Conservation (phyloP, 345 rosid genomes). For the Syzygium oleosum region DNA sequence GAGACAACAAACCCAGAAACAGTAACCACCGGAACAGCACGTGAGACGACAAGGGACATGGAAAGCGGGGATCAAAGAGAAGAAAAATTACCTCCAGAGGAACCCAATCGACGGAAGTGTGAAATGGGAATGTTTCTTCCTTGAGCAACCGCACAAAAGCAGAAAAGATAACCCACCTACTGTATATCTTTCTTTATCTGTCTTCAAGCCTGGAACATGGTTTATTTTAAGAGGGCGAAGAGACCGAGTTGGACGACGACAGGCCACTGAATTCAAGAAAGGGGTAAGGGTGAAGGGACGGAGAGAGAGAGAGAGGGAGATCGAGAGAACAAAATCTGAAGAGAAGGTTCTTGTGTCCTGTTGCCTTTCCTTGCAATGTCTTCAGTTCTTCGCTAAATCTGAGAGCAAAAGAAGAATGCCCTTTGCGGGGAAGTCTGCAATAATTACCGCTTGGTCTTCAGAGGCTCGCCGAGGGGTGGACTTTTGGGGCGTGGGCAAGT, state of each 20-base stretch:
- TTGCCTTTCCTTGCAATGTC: not conserved
- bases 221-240: not conserved
- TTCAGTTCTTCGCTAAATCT: not conserved
- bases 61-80: not conserved
- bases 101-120: not conserved
- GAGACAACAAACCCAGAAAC: not conserved
- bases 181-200: not conserved
- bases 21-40: not conserved
- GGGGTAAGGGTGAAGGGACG: not conserved
- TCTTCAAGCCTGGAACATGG: not conserved
- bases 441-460: not conserved
- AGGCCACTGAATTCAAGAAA: not conserved
- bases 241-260: not conserved
- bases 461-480: not conserved
- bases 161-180: not conserved
- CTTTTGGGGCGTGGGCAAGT: not conserved
- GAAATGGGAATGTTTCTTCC: not conserved
- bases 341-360: not conserved
- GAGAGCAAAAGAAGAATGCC: not conserved
- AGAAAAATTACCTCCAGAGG: not conserved
- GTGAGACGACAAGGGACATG: not conserved
- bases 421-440: not conserved
- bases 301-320: not conserved
- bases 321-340: not conserved
- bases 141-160: not conserved